Evolutionary conservation across 768 basidiomycete species (phyloP), one percentile per base, ranked within the genome.

Genomic region (Crassisporium funariophilum): DNA sequence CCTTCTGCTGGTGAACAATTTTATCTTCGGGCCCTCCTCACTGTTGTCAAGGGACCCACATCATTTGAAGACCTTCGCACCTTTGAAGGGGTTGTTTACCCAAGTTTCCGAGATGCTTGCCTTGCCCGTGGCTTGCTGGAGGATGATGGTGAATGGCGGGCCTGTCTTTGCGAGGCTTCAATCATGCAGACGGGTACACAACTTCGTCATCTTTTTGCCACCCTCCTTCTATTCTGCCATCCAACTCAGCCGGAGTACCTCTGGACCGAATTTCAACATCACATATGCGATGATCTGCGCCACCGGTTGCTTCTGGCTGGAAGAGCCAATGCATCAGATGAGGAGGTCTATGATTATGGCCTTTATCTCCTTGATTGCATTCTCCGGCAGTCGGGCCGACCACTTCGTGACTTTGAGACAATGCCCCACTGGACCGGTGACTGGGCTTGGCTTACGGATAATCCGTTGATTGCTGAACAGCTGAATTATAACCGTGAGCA

Each of bases 141-240:
- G 16, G 69, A 77, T 67, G 71, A 81, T 55, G 54, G 54, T n/a
- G 76, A 81, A 53, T 79, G 74, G 72, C 13, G 56, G 0, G 48
- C 50, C 5, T 79, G 76, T 53, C 47, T 81, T 0, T 5, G 56
- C 13, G 75, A 81, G 11, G 76, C 72, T 29, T 47, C 58, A 12
- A 22, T 42, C 0, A 74, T 78, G 55, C 59, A 65, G 21, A 72
- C 65, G 16, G 76, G 75, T 1, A 7, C 5, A 7, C 58, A 58
- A 4, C 56, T 78, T 0, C 56, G 67, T 0, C 38, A 52, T 4
- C 63, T 79, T 0, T 81, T 81, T 62, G 64, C 60, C 0, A 47
- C 46, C 11, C 10, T 47, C n/a, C 46, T 47, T 20, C 23, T 38
- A 4, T 38, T 39, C 31, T 74, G 72, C 36, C 10, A 41, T 35